A percentile compares a stretch with the other conserved stretches of the same genome.
Evolutionary conservation across 148 eudicot genomes (phyloP).

Genomic region (Rhododendron mucronatum): DNA sequence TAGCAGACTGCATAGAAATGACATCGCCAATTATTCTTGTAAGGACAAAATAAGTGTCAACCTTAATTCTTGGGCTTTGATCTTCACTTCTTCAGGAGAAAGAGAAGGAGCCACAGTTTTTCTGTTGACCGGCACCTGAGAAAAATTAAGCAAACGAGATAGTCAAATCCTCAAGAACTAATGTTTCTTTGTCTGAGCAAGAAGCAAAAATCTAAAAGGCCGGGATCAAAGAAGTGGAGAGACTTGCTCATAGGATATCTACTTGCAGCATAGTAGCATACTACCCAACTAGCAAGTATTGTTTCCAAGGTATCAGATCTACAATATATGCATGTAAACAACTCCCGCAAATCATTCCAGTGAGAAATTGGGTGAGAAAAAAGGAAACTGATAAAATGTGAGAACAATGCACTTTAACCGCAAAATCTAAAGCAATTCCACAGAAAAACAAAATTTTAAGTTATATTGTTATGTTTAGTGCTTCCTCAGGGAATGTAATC

Average conservation of each 20-base stretch:
- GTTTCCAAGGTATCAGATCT: neutral
- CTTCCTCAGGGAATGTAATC: too few relatives aligned
- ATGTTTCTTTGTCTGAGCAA: neutral
- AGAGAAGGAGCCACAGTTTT: constrained; percentile 59
- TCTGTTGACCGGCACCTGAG: constrained; percentile 60
- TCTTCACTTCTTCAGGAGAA: constrained; percentile 83
- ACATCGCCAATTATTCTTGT: neutral
- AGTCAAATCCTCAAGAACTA: neutral
- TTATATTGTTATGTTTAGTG: too few relatives aligned
- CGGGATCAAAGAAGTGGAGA: neutral
- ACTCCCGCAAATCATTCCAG: neutral
- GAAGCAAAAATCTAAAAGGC: neutral
- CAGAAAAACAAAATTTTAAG: too few relatives aligned
- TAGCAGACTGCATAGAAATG: neutral
- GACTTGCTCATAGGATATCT: neutral
- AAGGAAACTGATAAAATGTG: neutral
- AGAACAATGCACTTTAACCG: neutral
- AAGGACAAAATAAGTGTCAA: constrained; percentile 8
- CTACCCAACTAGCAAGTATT: neutral
- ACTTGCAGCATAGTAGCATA: neutral
- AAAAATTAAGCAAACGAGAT: constrained; percentile 4
- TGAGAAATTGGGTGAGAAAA: neutral
- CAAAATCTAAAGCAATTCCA: neutral
- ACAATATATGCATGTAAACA: neutral
- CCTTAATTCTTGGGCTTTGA: constrained; percentile 82